phyloP scores from a whole-genome alignment of 148 eudicot genomes.

The Rhododendron ferrugineum region DNA sequence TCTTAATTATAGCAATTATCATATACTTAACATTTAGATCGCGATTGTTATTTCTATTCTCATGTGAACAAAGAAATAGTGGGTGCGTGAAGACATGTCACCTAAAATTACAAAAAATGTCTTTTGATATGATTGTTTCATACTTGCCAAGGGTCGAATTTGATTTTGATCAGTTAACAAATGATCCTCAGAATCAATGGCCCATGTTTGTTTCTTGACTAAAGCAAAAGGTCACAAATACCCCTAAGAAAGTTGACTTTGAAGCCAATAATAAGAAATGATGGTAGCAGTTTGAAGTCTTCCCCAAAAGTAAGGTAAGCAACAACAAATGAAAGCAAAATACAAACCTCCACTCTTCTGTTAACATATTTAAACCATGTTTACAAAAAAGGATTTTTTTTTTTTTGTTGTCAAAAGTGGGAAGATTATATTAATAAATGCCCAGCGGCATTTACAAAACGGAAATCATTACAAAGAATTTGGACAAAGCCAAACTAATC shows the following conservation, averaged over 20 bases:
- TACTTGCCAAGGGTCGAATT: background rate
- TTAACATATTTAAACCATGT: no score
- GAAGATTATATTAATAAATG: no score
- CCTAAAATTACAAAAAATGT: background rate
- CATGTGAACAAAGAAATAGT: background rate
- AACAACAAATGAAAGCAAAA: no score
- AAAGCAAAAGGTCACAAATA: background rate
- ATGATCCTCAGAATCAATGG: background rate
- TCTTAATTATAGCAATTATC: no score
- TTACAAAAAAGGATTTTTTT: no score
- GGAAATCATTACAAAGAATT: no score
- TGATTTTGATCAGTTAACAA: background rate
- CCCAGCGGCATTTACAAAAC: no score
- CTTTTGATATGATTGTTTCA: background rate
- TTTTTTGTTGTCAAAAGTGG: no score
- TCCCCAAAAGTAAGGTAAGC: background rate
- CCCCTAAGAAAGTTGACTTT: background rate
- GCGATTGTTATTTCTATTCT: background rate
- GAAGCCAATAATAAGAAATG: background rate
- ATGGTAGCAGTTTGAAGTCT: background rate
- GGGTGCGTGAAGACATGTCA: background rate
- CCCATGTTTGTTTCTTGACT: background rate
- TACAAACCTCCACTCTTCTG: no score
- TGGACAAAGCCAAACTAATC: no score
- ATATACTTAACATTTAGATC: no score